phyloP scores from a whole-genome alignment of 805 yeast species.

The Candida jianshihensis region DNA sequence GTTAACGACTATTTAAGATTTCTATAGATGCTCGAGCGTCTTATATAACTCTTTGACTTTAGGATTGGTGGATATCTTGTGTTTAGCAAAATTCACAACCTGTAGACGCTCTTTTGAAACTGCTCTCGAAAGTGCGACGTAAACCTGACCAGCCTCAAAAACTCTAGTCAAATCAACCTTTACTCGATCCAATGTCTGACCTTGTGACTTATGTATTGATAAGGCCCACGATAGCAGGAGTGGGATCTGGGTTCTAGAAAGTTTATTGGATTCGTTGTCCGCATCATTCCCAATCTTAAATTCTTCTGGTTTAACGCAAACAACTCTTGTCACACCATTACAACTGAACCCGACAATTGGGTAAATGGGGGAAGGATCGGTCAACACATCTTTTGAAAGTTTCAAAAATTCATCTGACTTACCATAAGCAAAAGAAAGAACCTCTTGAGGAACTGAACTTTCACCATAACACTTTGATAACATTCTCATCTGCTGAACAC shows the following conservation, averaged over 20 bases:
- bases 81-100: conserved; percentile 55
- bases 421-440: conserved; percentile 19
- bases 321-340: conserved; percentile 21
- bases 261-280: conserved; percentile 19
- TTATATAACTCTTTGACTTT: conserved; percentile 57
- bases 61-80: conserved; percentile 49
- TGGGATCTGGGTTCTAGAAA: conserved; percentile 56
- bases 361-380: conserved; percentile 15
- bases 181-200: conserved; percentile 69
- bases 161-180: conserved; percentile 59
- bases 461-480: conserved; percentile 26
- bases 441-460: conserved; percentile 19
- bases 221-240: conserved; percentile 74
- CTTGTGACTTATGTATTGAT: conserved; percentile 81
- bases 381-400: conserved; percentile 14
- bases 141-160: conserved; percentile 80
- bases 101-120: conserved; percentile 59
- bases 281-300: conserved; percentile 30
- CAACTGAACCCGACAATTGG: conserved; percentile 30
- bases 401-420: conserved; percentile 12
- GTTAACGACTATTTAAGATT: too few relatives aligned
- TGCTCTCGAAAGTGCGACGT: conserved; percentile 78
- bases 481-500: conserved; percentile 20
- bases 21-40: conserved; percentile 27
- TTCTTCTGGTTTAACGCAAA: conserved; percentile 31